phyloP scores from a whole-genome alignment of 345 rosid genomes.

The Acer negundo region DNA sequence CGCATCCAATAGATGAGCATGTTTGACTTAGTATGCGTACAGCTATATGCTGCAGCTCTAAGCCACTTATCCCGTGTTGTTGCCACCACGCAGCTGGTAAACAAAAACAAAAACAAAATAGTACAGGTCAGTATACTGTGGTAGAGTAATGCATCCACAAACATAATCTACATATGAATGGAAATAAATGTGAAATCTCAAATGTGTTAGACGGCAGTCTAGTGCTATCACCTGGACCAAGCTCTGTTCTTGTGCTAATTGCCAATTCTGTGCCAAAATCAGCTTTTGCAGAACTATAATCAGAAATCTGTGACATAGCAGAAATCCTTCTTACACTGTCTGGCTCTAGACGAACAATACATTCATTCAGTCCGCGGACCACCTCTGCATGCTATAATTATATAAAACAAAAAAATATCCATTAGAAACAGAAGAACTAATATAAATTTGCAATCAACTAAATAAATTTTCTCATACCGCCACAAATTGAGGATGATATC shows the following conservation, averaged over 20 bases:
- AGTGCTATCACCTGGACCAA: slow-evolving; percentile 45
- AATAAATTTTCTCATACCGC: slow-evolving; percentile 30
- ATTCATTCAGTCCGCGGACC: slow-evolving; percentile 46
- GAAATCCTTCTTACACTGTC: slow-evolving; percentile 37
- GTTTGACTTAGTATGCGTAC: slow-evolving; percentile 39
- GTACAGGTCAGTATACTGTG: neutral
- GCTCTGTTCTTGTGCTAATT: slow-evolving; percentile 44
- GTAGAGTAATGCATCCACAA: neutral
- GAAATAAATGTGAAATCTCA: neutral
- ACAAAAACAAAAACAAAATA: too few species aligned
- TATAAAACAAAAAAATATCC: neutral
- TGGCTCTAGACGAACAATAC: slow-evolving; percentile 45
- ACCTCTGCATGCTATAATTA: slow-evolving; percentile 38
- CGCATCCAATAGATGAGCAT: slow-evolving; percentile 31
- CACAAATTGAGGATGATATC: slow-evolving; percentile 42
- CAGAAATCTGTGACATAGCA: slow-evolving; percentile 41
- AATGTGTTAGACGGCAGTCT: neutral
- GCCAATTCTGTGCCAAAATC: slow-evolving; percentile 54
- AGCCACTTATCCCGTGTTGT: slow-evolving; percentile 36
- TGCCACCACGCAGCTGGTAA: slow-evolving; percentile 46
- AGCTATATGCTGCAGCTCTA: slow-evolving; percentile 38
- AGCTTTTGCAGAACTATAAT: slow-evolving; percentile 45
- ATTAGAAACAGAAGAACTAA: neutral
- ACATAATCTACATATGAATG: neutral
- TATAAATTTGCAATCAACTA: slow-evolving; percentile 5